phyloP scores from a whole-genome alignment of 208 protist species.

The Wallacemonas sp. region DNA sequence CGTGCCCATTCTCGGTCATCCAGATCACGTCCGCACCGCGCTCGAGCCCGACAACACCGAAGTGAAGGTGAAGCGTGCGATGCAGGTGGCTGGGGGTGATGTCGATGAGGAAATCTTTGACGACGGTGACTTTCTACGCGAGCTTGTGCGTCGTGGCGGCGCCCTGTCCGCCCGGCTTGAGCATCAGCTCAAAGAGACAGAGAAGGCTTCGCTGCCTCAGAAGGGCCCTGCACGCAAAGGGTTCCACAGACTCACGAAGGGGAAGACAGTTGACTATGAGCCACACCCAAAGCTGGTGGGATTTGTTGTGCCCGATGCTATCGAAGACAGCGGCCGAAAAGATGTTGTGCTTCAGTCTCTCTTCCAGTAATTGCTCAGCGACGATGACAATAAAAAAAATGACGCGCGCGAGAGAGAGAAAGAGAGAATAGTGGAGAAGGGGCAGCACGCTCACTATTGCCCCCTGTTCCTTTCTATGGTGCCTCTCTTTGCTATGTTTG shows the following conservation, averaged over 20 bases:
- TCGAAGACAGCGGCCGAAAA: constrained; percentile 57
- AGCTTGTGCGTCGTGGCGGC: constrained; percentile 74
- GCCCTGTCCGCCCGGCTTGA: constrained; percentile 48
- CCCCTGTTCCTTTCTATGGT: too few species aligned
- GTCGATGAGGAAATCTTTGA: constrained; percentile 82
- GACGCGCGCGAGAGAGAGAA: too few species aligned
- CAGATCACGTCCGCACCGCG: constrained; percentile 48
- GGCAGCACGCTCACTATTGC: too few species aligned
- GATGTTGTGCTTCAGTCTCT: constrained; percentile 72
- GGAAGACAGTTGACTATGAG: constrained; percentile 76
- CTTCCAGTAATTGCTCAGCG: constrained; percentile 55
- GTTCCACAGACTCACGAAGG: constrained; percentile 83
- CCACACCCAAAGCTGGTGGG: constrained; percentile 80
- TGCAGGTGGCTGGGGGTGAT: constrained; percentile 76
- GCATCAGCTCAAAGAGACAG: constrained; percentile 54
- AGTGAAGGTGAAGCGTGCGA: constrained; percentile 51
- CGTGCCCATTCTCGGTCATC: constrained; percentile 67
- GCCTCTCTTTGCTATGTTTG: too few species aligned
- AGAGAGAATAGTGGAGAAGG: too few species aligned
- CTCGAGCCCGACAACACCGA: constrained; percentile 21
- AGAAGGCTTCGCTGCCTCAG: constrained; percentile 27
- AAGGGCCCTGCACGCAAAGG: constrained; percentile 51
- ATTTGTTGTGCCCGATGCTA: constrained; percentile 65
- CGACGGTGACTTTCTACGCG: constrained; percentile 78
- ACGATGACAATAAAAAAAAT: too few species aligned